Evolutionary conservation across 805 yeast species (phyloP), one percentile per base, ranked within the genome.

Genomic region (Cyberlindnera americana): DNA sequence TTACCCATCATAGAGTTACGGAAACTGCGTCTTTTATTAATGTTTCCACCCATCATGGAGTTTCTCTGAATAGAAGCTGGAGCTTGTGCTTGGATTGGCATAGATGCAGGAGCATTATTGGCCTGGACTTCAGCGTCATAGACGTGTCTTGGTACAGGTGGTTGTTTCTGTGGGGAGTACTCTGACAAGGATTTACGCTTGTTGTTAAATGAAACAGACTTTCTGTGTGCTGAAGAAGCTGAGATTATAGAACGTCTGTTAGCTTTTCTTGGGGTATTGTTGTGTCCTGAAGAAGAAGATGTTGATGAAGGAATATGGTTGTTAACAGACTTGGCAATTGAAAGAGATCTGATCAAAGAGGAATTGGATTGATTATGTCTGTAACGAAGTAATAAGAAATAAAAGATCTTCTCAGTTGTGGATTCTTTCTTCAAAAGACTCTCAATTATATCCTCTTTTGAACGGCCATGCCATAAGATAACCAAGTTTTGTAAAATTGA

Each of bases 381-480:
- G 60, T 87, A 87, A 50, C 83, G 78, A 66, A 82, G 65, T 44
- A 87, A 66, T 35, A 88, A 62, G 48, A 83, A 81, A 61, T 88
- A 87, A 56, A 87, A 87, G 46, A 85, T 73, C 65, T 87, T 87
- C 53, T 87, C 95, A 2, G 88, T 74, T 43, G 80, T 80, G 43
- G 77, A 74, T 26, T 70, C 78, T 3, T 72, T 68, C 16, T 77
- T 69, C 40, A 80, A 48, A 35, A 88, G 64, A 44, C 75, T 72
- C 5, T 69, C 57, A 31, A 82, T 63, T 17, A 88, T 75, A 9
- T 68, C 62, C n/a, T 72, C 69, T 41, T 75, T 73, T 15, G 77
- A 66, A 43, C 81, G 82, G 40, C 90, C 91, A 59, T 85, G 95
- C 78, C 93, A 87, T 46, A 87, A 62, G 10, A 85, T 84, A 49